A percentile compares a stretch with the other conserved stretches of the same genome.
Conservation (phyloP, 176 grass and related monocot species). For the Carex myosuroides region DNA sequence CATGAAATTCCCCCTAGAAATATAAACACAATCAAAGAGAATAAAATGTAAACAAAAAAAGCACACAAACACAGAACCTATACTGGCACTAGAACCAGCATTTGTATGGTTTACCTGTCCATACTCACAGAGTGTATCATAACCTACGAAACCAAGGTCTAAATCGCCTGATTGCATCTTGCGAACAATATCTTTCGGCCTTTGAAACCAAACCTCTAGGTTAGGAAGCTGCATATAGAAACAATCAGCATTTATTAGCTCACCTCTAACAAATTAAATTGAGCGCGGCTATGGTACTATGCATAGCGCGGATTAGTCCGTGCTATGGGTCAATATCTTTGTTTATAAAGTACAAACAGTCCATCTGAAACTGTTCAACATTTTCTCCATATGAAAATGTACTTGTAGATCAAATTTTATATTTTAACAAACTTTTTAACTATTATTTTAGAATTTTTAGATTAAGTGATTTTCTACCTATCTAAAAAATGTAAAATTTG, state of each 20-base stretch:
- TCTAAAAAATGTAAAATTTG: no score
- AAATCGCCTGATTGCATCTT: constrained; percentile 85
- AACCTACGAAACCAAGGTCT: constrained; percentile 90
- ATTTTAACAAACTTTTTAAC: no score
- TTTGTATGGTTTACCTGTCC: constrained; percentile 34
- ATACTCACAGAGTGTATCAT: constrained; percentile 80
- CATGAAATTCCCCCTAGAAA: no score
- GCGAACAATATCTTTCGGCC: constrained; percentile 87
- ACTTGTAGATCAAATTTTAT: no score
- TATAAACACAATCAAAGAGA: not conserved
- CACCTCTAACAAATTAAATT: not conserved
- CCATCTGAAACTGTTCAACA: no score
- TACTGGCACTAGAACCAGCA: not conserved
- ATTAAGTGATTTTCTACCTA: no score
- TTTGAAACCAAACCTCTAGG: constrained; percentile 96
- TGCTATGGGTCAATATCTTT: no score
- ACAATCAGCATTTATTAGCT: not conserved
- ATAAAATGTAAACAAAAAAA: not conserved
- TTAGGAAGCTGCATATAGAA: constrained; percentile 55
- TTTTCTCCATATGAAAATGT: no score
- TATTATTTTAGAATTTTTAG: no score
- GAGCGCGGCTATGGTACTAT: no score
- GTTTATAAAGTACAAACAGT: no score
- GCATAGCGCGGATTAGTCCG: no score
- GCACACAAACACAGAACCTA: not conserved